Base-by-base conservation (phyloP, 768 basidiomycete species). In the Boletus speciosus region DNA sequence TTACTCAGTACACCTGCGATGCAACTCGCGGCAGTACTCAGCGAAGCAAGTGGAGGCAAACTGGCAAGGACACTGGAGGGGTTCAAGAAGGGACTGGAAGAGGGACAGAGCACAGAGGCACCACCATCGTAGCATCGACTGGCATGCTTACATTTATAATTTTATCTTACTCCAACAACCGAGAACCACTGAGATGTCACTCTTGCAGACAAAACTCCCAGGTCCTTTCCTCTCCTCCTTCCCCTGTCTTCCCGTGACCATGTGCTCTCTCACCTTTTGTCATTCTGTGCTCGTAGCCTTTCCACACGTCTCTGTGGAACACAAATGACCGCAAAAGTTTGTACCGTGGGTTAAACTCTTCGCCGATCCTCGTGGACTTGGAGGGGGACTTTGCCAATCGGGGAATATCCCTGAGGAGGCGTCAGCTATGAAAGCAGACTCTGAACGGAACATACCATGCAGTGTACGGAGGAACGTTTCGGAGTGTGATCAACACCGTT, bases 221-320 rank as follows among this genome's bases (percentile, higher is more conserved):
- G 57, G 90, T 93, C 55, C 90, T 76, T 60, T 93, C 88, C 61
- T 85, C 89, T 44, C 84, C 89, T 9, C 82, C 86, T 64, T 82
- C 83, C 36, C 83, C 88, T 12, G 82, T 90, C 73, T 69, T 85
- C 27, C 80, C 82, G 38, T 74, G 80, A 29, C 82, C 86, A 65
- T 80, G 80, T 0, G 69, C 89, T 67, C 81, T 78, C 74, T 81
- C 91, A 6, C 95, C 95, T 64, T 93, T 88, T 4, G 96, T 97
- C 85, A 96, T 88, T n/a, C 91, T 76, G 68, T 98, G 96, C 61
- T 86, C 86, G 62, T 98, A 98, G 1, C 91, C 93, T 45, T 80
- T 81, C 84, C 93, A 98, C 0, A 74, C 58, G 10, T 68, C 68
- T 39, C 89, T 76, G 39, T 83, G 74, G 66, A 98, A 98, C 16